A percentile compares a stretch with the other conserved stretches of the same genome.
These are phyloP conservation scores for Mycena chlorophos DNA, from an alignment of 768 basidiomycete species.

Conservation along the genomic window DNA sequence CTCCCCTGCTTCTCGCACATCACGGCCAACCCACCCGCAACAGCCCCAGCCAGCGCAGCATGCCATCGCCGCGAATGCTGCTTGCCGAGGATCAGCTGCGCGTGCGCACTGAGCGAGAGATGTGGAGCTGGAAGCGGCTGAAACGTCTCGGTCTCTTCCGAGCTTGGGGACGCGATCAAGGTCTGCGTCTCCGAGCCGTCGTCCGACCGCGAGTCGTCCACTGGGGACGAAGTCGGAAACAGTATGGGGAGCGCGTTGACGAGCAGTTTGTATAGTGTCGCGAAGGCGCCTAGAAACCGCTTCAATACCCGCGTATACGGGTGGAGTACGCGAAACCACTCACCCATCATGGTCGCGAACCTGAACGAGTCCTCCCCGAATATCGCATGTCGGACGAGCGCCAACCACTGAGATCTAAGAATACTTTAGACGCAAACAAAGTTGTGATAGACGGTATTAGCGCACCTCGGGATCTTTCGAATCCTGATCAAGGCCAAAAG, in stretches of 20 bases:
- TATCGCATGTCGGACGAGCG: constrained; percentile 75
- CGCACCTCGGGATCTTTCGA: constrained; percentile 65
- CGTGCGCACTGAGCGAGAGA: constrained; percentile 62
- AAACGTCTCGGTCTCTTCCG: constrained; percentile 16
- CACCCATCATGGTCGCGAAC: constrained; percentile 87
- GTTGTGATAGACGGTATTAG: background rate
- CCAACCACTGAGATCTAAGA: constrained; percentile 36
- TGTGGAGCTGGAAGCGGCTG: constrained; percentile 41
- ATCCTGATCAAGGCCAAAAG: constrained; percentile 76
- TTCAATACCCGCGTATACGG: background rate
- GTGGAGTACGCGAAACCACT: constrained; percentile 12
- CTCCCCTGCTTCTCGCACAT: constrained; percentile 73
- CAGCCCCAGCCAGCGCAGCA: constrained; percentile 72
- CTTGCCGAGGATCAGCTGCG: constrained; percentile 60
- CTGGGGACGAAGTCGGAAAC: constrained; percentile 42
- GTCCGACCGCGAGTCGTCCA: constrained; percentile 32
- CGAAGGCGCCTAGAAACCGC: constrained; percentile 60
- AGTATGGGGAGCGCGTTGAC: constrained; percentile 77
- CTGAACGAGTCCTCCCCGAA: constrained; percentile 82
- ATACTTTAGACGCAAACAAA: background rate
- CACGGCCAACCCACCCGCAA: constrained; percentile 73
- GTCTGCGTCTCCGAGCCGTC: constrained; percentile 27
- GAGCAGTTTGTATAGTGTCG: constrained; percentile 74
- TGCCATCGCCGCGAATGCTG: constrained; percentile 79
- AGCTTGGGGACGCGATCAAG: constrained; percentile 2